A percentile compares a stretch with the other conserved stretches of the same genome.
phyloP scores from a whole-genome alignment of 139 green algal species.

The Nannochloris sp. region DNA sequence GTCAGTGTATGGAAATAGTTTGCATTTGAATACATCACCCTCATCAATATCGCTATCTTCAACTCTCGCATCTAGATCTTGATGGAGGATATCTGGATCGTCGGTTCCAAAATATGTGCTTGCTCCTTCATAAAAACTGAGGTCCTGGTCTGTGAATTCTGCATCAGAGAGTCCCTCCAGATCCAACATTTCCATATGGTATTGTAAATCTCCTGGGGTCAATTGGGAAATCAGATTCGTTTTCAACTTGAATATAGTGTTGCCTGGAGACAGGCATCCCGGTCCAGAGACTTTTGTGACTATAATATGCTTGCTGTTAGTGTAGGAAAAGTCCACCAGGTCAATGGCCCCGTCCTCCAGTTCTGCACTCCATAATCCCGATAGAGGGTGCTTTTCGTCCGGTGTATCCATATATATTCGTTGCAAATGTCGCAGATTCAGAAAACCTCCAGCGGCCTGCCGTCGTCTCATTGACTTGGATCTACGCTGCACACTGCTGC shows the following conservation, averaged over 20 bases:
- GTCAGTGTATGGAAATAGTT: too few relatives aligned
- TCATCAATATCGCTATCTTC: too few relatives aligned
- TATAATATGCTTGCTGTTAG: not conserved
- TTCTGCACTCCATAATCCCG: constrained; percentile 19
- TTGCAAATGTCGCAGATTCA: constrained; percentile 16
- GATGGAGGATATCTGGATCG: too few relatives aligned
- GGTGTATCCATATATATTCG: constrained; percentile 16
- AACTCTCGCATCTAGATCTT: too few relatives aligned
- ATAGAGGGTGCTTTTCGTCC: constrained; percentile 20
- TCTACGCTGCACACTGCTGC: not conserved
- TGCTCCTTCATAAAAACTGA: too few relatives aligned
- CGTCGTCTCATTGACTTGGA: constrained; percentile 4
- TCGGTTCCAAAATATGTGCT: too few relatives aligned
- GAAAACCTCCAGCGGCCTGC: not conserved
- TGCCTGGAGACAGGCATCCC: not conserved
- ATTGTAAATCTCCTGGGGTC: too few relatives aligned
- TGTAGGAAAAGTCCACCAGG: not conserved
- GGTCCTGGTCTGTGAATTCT: too few relatives aligned
- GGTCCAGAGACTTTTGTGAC: not conserved
- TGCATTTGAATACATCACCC: too few relatives aligned
- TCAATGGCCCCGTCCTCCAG: not conserved
- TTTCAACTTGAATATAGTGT: not conserved
- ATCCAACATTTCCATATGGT: too few relatives aligned
- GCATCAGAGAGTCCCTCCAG: too few relatives aligned
- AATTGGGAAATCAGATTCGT: too few relatives aligned